Evolutionary conservation across 2,329 filamentous ascomycete genomes (phyloP).

Genomic region (Macrophomina tecta): DNA sequence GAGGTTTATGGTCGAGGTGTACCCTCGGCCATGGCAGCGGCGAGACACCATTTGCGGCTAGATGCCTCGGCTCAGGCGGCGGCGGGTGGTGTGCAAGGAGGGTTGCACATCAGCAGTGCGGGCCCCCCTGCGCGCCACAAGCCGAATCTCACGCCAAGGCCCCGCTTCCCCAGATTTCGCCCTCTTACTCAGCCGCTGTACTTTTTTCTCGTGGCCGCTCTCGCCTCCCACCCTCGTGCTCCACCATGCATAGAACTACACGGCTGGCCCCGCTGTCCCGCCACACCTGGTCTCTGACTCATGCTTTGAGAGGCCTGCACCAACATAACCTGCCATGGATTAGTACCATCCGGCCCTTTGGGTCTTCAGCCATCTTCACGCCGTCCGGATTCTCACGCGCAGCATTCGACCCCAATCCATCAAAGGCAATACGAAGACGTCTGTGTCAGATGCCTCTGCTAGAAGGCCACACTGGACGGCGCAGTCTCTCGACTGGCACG

Average conservation of each 20-base stretch:
- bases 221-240: neutral
- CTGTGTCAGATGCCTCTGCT: conserved; percentile 11
- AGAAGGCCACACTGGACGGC: neutral
- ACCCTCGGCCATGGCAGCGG: conserved; percentile 18
- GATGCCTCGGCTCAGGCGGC: conserved; percentile 15
- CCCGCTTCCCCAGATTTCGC: conserved; percentile 15
- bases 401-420: neutral
- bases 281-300: neutral
- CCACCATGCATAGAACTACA: neutral
- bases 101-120: neutral
- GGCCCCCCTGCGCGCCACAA: conserved; percentile 9
- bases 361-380: neutral
- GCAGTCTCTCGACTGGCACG: neutral
- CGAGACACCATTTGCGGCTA: conserved; percentile 4
- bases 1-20: conserved; percentile 28
- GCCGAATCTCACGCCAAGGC: conserved; percentile 10
- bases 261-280: neutral
- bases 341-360: neutral
- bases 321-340: neutral
- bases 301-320: neutral
- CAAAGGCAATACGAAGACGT: neutral
- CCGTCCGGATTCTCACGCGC: neutral
- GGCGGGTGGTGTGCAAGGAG: conserved; percentile 5
- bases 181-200: neutral
- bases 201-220: conserved; percentile 11